These are phyloP conservation scores for Haplographium delicatum DNA, from an alignment of 495 filamentous ascomycete genomes.

Conservation along the genomic window DNA sequence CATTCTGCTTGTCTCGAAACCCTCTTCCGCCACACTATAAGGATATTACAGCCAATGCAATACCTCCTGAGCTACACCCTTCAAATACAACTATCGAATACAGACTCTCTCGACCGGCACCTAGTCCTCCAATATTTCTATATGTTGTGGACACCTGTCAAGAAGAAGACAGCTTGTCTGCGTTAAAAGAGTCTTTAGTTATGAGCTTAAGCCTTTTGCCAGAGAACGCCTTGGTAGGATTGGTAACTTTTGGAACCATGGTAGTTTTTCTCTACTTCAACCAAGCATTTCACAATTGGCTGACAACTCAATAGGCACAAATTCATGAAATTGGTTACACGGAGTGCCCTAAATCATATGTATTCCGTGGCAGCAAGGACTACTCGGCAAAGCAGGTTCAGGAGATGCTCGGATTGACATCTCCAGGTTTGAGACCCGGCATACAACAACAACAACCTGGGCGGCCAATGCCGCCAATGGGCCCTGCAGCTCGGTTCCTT, in stretches of 20 bases:
- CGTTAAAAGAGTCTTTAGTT: conserved; percentile 91
- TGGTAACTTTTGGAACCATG: conserved; percentile 98
- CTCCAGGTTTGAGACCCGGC: conserved; percentile 66
- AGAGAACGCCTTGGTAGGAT: conserved; percentile 85
- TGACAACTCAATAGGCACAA: conserved; percentile 57
- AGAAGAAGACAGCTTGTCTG: conserved; percentile 94
- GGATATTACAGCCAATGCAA: conserved; percentile 91
- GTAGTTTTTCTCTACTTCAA: conserved; percentile 36
- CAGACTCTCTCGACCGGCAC: conserved; percentile 83
- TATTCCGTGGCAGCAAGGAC: conserved; percentile 97
- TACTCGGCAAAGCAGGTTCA: conserved; percentile 96
- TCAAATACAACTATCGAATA: conserved; percentile 97
- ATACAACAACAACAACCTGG: conserved; percentile 70
- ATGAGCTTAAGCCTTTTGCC: conserved; percentile 96
- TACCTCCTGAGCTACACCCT: conserved; percentile 92
- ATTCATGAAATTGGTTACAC: conserved; percentile 98
- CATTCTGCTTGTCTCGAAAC: conserved; percentile 95
- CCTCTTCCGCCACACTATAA: conserved; percentile 96
- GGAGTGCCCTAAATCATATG: conserved; percentile 98
- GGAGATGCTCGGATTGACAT: conserved; percentile 88
- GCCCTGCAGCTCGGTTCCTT: conserved; percentile 84
- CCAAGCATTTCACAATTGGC: not conserved
- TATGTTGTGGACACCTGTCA: conserved; percentile 99
- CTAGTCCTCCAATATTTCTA: conserved; percentile 91
- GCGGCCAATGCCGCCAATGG: conserved; percentile 65